Conservation (phyloP, 2,329 filamentous ascomycete species). For the Penicillium sp. region DNA sequence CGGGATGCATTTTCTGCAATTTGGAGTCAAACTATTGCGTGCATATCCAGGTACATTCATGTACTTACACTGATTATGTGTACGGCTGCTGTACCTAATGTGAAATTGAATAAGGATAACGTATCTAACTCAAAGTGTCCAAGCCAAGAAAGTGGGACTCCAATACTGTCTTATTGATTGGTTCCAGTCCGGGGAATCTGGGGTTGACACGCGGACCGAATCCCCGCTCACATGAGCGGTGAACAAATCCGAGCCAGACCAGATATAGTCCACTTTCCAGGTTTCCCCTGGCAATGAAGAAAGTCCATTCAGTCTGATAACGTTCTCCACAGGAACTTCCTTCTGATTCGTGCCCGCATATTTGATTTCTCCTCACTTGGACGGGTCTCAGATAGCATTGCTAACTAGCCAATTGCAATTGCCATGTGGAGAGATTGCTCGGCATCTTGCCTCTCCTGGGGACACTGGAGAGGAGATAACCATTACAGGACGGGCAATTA, state of each 20-base stretch:
- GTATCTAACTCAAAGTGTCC: background rate
- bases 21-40: too few species aligned
- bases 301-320: background rate
- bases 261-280: background rate
- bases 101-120: too few species aligned
- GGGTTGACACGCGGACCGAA: background rate
- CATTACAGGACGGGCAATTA: background rate
- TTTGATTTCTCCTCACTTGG: conserved; percentile 1
- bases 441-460: background rate
- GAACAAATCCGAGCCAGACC: background rate
- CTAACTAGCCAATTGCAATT: background rate
- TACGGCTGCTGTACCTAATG: too few species aligned
- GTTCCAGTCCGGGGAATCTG: background rate
- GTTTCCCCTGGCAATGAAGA: background rate
- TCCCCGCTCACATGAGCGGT: conserved; percentile 11
- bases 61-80: too few species aligned
- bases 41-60: too few species aligned
- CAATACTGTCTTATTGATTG: background rate
- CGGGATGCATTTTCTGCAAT: too few species aligned
- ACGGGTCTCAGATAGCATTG: background rate
- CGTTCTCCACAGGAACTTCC: background rate
- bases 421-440: conserved; percentile 1
- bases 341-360: conserved; percentile 13
- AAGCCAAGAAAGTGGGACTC: background rate
- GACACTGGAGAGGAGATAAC: background rate